Conservation (phyloP, 1,284 basidiomycete genomes). For the Cryptococcus hybrid region DNA sequence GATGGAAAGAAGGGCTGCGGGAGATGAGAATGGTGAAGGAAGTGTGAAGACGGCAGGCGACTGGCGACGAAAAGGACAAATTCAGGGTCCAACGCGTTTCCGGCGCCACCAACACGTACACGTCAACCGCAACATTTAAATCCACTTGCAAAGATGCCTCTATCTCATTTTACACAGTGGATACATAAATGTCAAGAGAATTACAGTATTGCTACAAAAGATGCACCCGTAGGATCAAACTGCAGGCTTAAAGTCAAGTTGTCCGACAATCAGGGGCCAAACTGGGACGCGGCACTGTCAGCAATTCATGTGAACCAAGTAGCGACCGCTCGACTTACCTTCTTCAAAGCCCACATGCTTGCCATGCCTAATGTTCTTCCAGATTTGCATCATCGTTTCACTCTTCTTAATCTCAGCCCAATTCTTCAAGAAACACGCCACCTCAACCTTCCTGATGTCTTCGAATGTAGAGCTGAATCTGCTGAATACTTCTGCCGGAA, state of each 20-base stretch:
- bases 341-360: slow-evolving; percentile 71
- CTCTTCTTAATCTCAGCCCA: slow-evolving; percentile 78
- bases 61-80: background rate
- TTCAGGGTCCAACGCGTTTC: background rate
- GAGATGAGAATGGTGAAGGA: background rate
- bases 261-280: slow-evolving; percentile 32
- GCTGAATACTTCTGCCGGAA: slow-evolving; percentile 82
- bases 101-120: background rate
- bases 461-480: slow-evolving; percentile 78
- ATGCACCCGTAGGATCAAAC: background rate
- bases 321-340: slow-evolving; percentile 30
- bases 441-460: slow-evolving; percentile 74
- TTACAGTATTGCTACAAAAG: background rate
- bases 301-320: background rate
- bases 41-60: background rate
- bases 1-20: background rate
- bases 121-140: slow-evolving; percentile 1
- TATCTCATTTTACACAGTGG: background rate
- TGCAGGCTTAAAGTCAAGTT: slow-evolving; percentile 29
- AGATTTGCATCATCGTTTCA: slow-evolving; percentile 76
- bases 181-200: too few species aligned
- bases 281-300: slow-evolving; percentile 12
- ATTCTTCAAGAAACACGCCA: slow-evolving; percentile 72
- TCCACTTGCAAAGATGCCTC: background rate
- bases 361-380: slow-evolving; percentile 75